Conservation (phyloP, 176 grass and related monocot genomes). For the Neostapfia colusana region DNA sequence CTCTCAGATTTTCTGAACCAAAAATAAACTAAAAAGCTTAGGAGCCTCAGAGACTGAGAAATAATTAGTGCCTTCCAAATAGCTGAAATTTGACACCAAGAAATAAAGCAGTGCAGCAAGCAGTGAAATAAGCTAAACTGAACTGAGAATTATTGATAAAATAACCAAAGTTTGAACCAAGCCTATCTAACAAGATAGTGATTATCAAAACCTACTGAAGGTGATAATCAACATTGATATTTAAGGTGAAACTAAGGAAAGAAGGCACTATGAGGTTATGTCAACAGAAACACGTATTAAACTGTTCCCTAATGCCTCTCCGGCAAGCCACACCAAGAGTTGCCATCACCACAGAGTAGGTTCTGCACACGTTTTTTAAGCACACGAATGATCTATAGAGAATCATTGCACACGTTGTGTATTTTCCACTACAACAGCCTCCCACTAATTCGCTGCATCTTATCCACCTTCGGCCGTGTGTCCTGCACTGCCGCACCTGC, state of each 20-base stretch:
- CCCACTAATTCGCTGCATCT: neutral
- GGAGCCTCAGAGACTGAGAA: too few species aligned
- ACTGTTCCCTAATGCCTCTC: neutral
- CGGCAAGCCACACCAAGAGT: neutral
- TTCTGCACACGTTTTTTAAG: neutral
- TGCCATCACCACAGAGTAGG: neutral
- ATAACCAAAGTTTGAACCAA: neutral
- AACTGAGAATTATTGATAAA: neutral
- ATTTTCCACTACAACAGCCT: neutral
- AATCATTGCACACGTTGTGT: neutral
- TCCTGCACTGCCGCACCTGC: neutral
- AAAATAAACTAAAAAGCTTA: too few species aligned
- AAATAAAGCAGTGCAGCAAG: constrained; percentile 1
- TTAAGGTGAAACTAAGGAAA: neutral
- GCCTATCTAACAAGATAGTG: neutral
- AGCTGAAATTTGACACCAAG: neutral
- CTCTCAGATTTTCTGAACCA: neutral
- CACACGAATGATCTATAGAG: neutral
- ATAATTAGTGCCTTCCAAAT: too few species aligned
- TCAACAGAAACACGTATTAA: neutral
- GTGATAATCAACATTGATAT: neutral
- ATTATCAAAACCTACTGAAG: neutral
- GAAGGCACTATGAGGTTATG: neutral
- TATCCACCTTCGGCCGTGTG: neutral
- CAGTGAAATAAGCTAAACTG: neutral